Conservation (phyloP, 2,329 filamentous ascomycete genomes). For the Sclerotiophoma versabilis region DNA sequence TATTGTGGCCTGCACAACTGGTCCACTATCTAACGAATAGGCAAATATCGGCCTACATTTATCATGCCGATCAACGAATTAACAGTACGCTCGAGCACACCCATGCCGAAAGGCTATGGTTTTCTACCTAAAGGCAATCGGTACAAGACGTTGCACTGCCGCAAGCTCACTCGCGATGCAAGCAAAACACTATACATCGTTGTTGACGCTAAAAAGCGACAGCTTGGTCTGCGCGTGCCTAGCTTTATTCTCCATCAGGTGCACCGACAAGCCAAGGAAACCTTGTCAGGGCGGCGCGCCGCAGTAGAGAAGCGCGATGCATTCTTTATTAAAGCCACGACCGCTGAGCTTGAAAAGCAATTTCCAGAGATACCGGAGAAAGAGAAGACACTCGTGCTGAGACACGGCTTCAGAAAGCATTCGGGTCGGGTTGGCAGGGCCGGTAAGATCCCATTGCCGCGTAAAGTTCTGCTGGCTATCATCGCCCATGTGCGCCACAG, state of each 20-base stretch:
- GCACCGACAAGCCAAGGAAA: conserved; percentile 48
- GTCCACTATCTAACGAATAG: background rate
- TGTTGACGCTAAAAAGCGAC: conserved; percentile 31
- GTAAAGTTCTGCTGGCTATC: conserved; percentile 57
- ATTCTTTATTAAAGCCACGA: conserved; percentile 27
- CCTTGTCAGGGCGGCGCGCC: conserved; percentile 50
- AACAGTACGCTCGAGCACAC: conserved; percentile 25
- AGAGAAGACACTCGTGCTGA: conserved; percentile 48
- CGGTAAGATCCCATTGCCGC: conserved; percentile 45
- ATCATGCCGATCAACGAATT: conserved; percentile 27
- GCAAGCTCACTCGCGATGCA: conserved; percentile 41
- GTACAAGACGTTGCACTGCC: conserved; percentile 46
- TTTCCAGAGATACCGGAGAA: conserved; percentile 54
- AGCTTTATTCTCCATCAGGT: conserved; percentile 49
- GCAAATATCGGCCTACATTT: background rate
- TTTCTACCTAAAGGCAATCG: conserved; percentile 45
- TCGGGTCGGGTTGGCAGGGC: conserved; percentile 59
- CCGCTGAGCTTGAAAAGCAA: conserved; percentile 43
- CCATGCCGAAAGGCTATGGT: conserved; percentile 41
- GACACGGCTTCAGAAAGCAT: conserved; percentile 55
- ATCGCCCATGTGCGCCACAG: conserved; percentile 59
- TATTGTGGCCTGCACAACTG: background rate
- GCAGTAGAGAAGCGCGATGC: conserved; percentile 47
- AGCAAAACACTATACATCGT: conserved; percentile 39
- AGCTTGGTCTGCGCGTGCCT: conserved; percentile 55